These are phyloP conservation scores for Sedum album DNA, from an alignment of 164 flowering plant genomes.

Conservation along the genomic window DNA sequence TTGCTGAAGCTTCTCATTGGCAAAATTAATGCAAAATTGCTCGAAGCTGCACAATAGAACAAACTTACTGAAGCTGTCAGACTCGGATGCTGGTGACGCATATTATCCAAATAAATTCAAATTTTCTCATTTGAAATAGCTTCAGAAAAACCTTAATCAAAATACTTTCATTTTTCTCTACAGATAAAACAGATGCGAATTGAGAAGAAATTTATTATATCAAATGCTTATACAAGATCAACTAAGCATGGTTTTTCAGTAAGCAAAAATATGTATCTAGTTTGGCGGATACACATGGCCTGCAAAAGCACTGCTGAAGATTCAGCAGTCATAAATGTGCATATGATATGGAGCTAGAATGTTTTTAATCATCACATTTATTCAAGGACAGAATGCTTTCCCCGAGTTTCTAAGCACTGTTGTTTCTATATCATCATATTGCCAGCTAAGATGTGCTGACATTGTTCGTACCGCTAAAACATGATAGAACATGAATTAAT, in stretches of 20 bases:
- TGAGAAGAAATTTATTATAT: neutral
- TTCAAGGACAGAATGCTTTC: too few species aligned
- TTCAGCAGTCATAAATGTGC: too few species aligned
- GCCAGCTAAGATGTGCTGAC: too few species aligned
- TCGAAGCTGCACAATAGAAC: constrained; percentile 55
- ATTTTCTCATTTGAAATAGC: neutral
- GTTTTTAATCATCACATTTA: too few species aligned
- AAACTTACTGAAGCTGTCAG: neutral
- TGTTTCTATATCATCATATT: neutral
- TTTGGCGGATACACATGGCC: neutral
- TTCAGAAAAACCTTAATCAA: neutral
- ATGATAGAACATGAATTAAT: too few species aligned
- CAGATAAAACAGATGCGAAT: neutral
- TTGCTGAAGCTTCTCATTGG: constrained; percentile 98
- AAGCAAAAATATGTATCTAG: too few species aligned
- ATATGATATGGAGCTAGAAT: too few species aligned
- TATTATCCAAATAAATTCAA: neutral
- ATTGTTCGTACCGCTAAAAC: too few species aligned
- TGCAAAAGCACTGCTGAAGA: neutral
- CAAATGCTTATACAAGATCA: neutral
- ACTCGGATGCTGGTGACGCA: neutral
- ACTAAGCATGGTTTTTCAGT: neutral
- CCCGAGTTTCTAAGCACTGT: neutral
- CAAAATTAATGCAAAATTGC: constrained; percentile 95
- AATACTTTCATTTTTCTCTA: neutral